These are phyloP conservation scores for Nothophaeocryptopus gaeumannii DNA, from an alignment of 2,329 filamentous ascomycete species.

Conservation along the genomic window DNA sequence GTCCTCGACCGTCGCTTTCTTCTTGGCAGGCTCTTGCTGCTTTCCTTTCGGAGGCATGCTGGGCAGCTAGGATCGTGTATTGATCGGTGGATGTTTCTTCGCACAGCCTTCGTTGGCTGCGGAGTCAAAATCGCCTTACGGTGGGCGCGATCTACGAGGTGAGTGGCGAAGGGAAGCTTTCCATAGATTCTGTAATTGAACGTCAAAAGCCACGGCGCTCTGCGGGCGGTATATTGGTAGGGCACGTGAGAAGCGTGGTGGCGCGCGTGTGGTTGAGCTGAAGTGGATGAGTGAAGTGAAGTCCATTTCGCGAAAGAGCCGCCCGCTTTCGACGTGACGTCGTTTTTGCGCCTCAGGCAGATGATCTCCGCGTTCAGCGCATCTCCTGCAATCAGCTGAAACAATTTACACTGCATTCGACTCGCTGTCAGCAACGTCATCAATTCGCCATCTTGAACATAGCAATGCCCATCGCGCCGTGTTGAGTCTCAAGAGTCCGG, in stretches of 20 bases:
- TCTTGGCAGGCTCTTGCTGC: constrained; percentile 46
- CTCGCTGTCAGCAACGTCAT: too few species aligned
- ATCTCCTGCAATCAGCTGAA: too few species aligned
- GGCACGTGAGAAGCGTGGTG: constrained; percentile 15
- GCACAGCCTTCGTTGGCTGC: constrained; percentile 15
- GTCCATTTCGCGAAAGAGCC: too few species aligned
- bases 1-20: constrained; percentile 72
- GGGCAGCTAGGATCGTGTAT: constrained; percentile 27
- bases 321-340: too few species aligned
- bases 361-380: too few species aligned
- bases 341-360: too few species aligned
- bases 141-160: constrained; percentile 6
- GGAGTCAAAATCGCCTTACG: constrained; percentile 2
- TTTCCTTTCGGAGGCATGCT: constrained; percentile 70
- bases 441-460: too few species aligned
- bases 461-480: too few species aligned
- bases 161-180: constrained; percentile 36
- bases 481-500: too few species aligned
- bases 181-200: constrained; percentile 24
- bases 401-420: too few species aligned
- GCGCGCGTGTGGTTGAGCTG: neutral
- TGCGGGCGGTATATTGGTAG: constrained; percentile 5
- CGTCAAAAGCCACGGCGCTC: too few species aligned
- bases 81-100: constrained; percentile 3
- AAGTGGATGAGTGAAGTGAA: neutral